Percentiles rank a stretch among this genome's conserved stretches.
These are phyloP conservation scores for Candida nemodendra DNA, from an alignment of 805 yeast species.

Conservation along the genomic window DNA sequence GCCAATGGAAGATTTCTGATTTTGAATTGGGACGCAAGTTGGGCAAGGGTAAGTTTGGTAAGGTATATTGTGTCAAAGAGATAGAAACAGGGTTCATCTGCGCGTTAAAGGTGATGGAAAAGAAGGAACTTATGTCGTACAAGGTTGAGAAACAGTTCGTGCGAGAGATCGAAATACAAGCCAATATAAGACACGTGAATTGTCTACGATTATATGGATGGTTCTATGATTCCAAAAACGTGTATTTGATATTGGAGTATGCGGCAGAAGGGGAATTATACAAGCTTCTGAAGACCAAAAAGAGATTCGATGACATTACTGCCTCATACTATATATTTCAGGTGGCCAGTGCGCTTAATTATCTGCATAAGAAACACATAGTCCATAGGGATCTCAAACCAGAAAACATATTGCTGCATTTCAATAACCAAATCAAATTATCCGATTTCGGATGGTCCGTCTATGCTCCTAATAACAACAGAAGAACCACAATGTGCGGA, in stretches of 20 bases:
- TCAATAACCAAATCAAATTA: constrained; percentile 73
- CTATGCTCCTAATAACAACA: constrained; percentile 48
- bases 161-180: constrained; percentile 89
- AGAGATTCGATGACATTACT: constrained; percentile 66
- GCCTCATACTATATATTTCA: constrained; percentile 83
- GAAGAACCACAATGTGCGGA: constrained; percentile 86
- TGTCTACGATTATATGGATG: constrained; percentile 80
- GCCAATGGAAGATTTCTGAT: constrained; percentile 40
- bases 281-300: constrained; percentile 61
- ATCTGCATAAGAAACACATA: constrained; percentile 75
- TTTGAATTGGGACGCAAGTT: constrained; percentile 85
- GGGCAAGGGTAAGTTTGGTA: constrained; percentile 93
- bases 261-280: constrained; percentile 86
- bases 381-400: constrained; percentile 95
- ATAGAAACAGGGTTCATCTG: constrained; percentile 72
- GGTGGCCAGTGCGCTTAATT: constrained; percentile 74
- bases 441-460: constrained; percentile 98
- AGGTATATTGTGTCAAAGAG: constrained; percentile 85
- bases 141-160: constrained; percentile 83
- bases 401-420: constrained; percentile 80
- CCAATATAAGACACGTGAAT: constrained; percentile 73
- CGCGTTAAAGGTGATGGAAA: constrained; percentile 90
- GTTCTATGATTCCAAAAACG: constrained; percentile 77
- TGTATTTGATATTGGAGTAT: constrained; percentile 81
- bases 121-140: constrained; percentile 68